phyloP scores from a whole-genome alignment of 352 stramenopile genomes.

The Aphanomyces euteiches region DNA sequence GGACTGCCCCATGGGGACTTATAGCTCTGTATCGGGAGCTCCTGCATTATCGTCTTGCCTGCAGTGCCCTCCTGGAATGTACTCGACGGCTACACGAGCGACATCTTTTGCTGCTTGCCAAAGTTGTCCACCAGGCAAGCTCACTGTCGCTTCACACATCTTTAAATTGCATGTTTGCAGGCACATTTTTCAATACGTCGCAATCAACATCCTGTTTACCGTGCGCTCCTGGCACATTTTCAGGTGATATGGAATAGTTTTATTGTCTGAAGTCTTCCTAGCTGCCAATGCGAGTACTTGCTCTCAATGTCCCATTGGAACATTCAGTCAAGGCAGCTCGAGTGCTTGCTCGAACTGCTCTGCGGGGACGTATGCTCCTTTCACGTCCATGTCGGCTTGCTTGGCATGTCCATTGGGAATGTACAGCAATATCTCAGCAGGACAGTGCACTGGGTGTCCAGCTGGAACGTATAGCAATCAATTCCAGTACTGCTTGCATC shows the following conservation, averaged over 20 bases:
- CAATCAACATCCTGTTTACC: conserved; percentile 41
- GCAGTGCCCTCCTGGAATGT: conserved; percentile 17
- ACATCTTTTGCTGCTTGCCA: conserved; percentile 12
- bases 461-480: conserved; percentile 38
- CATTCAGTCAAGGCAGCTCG: conserved; percentile 43
- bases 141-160: neutral
- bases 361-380: conserved; percentile 48
- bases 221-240: conserved; percentile 58
- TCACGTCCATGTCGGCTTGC: conserved; percentile 40
- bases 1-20: conserved; percentile 20
- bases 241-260: conserved; percentile 37
- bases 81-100: neutral
- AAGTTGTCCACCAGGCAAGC: conserved; percentile 5
- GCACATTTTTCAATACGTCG: conserved; percentile 8
- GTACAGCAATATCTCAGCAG: conserved; percentile 45
- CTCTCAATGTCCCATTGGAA: conserved; percentile 40
- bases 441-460: conserved; percentile 44
- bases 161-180: conserved; percentile 6
- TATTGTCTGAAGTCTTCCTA: conserved; percentile 40
- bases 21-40: neutral
- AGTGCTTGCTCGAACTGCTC: conserved; percentile 42
- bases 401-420: conserved; percentile 55
- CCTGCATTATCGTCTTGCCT: conserved; percentile 13
- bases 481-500: neutral
- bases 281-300: conserved; percentile 42